Evolutionary conservation across 352 stramenopile species (phyloP).

Genomic region (Phytophthora brassicae): DNA sequence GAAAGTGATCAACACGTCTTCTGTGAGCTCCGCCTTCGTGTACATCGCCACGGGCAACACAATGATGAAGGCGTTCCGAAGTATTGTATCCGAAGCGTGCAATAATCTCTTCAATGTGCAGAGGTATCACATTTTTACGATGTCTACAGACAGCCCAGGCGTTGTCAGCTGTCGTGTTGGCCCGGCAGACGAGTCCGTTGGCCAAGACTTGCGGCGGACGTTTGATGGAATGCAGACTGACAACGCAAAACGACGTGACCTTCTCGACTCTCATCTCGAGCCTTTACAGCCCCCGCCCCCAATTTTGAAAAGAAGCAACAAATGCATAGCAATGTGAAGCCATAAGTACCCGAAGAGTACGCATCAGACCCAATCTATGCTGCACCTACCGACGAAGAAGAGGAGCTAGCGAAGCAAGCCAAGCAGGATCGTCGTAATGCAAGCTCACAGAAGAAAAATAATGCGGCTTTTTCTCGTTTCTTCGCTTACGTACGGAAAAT

Average conservation of each 20-base stretch:
- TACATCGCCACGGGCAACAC: background rate
- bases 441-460: too few relatives aligned
- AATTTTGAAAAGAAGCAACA: constrained; percentile 5
- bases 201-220: constrained; percentile 10
- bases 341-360: constrained; percentile 6
- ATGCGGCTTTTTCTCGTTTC: too few relatives aligned
- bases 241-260: background rate
- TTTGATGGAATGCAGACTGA: constrained; percentile 1
- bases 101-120: constrained; percentile 1
- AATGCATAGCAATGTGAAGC: background rate
- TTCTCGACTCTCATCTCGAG: background rate
- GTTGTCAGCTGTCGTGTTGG: background rate
- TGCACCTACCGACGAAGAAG: constrained; percentile 2
- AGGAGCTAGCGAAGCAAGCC: too few relatives aligned
- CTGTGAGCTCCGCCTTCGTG: background rate
- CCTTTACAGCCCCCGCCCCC: too few relatives aligned
- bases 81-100: constrained; percentile 5
- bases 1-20: background rate
- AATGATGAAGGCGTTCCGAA: constrained; percentile 17
- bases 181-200: background rate
- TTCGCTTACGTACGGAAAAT: too few relatives aligned
- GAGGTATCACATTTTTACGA: constrained; percentile 17
- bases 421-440: too few relatives aligned
- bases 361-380: background rate
- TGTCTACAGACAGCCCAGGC: background rate